These are phyloP conservation scores for Sugiyamaella boreocaroliniensis DNA, from an alignment of 805 yeast species.

Conservation along the genomic window DNA sequence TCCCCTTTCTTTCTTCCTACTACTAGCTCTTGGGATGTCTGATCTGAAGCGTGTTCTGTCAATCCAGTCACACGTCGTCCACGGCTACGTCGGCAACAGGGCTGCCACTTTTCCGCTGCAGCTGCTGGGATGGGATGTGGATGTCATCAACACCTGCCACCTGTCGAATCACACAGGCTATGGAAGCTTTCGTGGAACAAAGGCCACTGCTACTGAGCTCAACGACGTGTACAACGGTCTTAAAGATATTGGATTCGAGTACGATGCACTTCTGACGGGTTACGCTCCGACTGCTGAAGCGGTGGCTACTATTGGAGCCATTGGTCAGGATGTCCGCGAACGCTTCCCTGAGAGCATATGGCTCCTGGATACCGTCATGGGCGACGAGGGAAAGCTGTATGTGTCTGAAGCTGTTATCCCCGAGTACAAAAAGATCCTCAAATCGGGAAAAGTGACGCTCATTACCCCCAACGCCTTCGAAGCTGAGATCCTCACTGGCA, in stretches of 20 bases:
- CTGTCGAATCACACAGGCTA: slow-evolving; percentile 92
- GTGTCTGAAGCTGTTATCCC: slow-evolving; percentile 57
- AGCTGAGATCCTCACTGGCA: slow-evolving; percentile 60
- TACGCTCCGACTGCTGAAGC: slow-evolving; percentile 63
- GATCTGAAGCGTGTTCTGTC: slow-evolving; percentile 49
- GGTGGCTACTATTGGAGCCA: slow-evolving; percentile 42
- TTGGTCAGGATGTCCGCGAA: slow-evolving; percentile 33
- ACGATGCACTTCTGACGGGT: slow-evolving; percentile 70
- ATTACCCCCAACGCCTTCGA: slow-evolving; percentile 92
- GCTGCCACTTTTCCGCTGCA: slow-evolving; percentile 91
- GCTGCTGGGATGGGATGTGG: slow-evolving; percentile 86
- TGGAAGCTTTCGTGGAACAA: slow-evolving; percentile 56
- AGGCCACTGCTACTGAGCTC: slow-evolving; percentile 42
- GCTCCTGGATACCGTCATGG: slow-evolving; percentile 86
- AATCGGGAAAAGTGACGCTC: slow-evolving; percentile 49
- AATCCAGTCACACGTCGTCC: slow-evolving; percentile 86
- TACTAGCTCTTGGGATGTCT: neutral
- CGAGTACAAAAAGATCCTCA: slow-evolving; percentile 43
- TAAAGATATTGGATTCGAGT: slow-evolving; percentile 40
- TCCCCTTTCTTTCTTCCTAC: neutral
- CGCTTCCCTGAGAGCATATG: slow-evolving; percentile 35
- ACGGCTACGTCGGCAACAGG: slow-evolving; percentile 91
- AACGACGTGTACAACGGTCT: slow-evolving; percentile 51
- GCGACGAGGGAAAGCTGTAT: slow-evolving; percentile 80
- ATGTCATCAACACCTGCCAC: slow-evolving; percentile 79